These are phyloP conservation scores for Coelastrella sp. DNA, from an alignment of 139 green algal species.

Conservation along the genomic window DNA sequence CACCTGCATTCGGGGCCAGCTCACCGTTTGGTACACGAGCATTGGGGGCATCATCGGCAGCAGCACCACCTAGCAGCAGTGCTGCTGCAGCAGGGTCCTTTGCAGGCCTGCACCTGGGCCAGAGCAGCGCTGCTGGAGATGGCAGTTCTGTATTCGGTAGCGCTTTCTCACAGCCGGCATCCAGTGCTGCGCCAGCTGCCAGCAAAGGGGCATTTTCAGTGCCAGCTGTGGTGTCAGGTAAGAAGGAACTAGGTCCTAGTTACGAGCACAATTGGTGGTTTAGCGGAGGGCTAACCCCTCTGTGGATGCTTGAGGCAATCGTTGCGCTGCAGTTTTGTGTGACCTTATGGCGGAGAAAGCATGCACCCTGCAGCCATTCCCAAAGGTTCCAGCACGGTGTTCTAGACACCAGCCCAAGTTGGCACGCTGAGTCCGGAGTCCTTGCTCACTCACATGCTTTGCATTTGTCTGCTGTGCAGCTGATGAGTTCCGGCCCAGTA, in stretches of 20 bases:
- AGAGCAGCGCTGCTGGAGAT: neutral
- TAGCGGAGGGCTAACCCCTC: no score
- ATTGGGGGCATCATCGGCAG: neutral
- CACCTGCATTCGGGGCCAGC: neutral
- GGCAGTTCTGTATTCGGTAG: neutral
- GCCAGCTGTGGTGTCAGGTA: constrained; percentile 27
- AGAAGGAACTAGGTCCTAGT: no score
- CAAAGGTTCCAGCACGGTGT: no score
- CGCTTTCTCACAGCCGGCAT: neutral
- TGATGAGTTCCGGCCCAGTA: constrained; percentile 26
- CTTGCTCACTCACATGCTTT: neutral
- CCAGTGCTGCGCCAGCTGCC: neutral
- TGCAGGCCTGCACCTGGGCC: neutral
- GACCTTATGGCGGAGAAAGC: no score
- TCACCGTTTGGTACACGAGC: constrained; percentile 3
- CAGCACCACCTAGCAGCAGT: no score
- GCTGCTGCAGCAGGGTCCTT: neutral
- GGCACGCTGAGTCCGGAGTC: no score
- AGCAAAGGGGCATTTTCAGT: constrained; percentile 10
- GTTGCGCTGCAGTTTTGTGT: no score
- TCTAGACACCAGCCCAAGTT: no score
- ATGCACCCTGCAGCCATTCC: no score
- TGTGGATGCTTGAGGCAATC: no score
- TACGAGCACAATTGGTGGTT: no score
- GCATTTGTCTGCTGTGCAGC: constrained; percentile 7